Evolutionary conservation across 1,139 yeast species (phyloP).

Genomic region (Pichia sp.): DNA sequence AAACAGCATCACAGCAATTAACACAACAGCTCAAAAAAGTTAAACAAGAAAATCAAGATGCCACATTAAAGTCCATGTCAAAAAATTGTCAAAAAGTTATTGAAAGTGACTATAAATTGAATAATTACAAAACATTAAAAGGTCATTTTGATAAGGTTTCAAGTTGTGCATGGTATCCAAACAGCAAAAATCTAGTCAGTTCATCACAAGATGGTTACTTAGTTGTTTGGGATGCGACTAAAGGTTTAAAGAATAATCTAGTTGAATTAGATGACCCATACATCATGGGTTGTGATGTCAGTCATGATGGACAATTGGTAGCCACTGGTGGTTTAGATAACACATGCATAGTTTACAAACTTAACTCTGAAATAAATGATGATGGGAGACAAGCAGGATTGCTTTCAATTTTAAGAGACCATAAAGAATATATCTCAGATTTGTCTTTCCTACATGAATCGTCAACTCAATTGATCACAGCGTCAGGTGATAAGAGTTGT

Average conservation of each 20-base stretch:
- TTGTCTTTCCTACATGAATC: constrained; percentile 53
- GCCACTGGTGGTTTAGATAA: constrained; percentile 86
- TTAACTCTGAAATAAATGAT: constrained; percentile 13
- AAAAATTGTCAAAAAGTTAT: constrained; percentile 19
- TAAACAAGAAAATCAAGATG: constrained; percentile 24
- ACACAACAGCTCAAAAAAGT: constrained; percentile 21
- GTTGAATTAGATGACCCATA: constrained; percentile 67
- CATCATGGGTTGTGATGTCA: constrained; percentile 68
- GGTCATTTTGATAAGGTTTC: constrained; percentile 78
- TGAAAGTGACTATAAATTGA: constrained; percentile 25
- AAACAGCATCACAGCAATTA: constrained; percentile 22
- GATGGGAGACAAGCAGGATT: constrained; percentile 27
- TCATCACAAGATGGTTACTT: constrained; percentile 86
- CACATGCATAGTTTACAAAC: constrained; percentile 60
- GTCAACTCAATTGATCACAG: constrained; percentile 50
- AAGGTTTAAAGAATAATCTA: constrained; percentile 67
- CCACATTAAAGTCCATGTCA: constrained; percentile 21
- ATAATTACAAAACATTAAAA: constrained; percentile 37
- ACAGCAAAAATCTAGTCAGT: constrained; percentile 53
- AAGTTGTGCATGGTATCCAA: constrained; percentile 60
- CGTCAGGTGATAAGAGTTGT: constrained; percentile 81
- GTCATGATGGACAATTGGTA: constrained; percentile 56
- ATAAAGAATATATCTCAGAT: constrained; percentile 74
- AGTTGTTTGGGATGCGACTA: constrained; percentile 74
- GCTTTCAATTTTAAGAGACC: constrained; percentile 60